phyloP scores from a whole-genome alignment of 2,329 filamentous ascomycete species.

The Thyridium curvatum region DNA sequence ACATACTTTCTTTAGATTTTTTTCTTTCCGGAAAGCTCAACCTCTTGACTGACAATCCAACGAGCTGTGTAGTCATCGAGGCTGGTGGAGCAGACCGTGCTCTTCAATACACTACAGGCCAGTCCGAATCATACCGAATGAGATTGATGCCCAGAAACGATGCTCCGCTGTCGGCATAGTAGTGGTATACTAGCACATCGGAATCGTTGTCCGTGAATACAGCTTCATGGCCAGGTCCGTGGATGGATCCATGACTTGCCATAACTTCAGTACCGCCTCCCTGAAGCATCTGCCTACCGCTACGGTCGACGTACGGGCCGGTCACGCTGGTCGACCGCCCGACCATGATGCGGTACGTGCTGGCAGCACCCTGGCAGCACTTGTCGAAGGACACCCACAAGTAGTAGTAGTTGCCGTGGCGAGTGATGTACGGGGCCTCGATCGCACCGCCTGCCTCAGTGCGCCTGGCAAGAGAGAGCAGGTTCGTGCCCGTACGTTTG shows the following conservation, averaged over 20 bases:
- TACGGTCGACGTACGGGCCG: slow-evolving; percentile 50
- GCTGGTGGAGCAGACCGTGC: too few relatives aligned
- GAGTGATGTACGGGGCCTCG: slow-evolving; percentile 52
- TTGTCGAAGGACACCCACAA: slow-evolving; percentile 56
- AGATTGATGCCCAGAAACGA: too few relatives aligned
- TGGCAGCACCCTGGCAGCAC: slow-evolving; percentile 2
- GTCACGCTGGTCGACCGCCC: slow-evolving; percentile 49
- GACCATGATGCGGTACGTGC: slow-evolving; percentile 60
- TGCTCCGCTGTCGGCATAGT: slow-evolving; percentile 30
- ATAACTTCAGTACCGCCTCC: slow-evolving; percentile 55
- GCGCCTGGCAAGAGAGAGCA: slow-evolving; percentile 42
- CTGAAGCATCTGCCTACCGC: slow-evolving; percentile 43
- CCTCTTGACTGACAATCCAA: too few relatives aligned
- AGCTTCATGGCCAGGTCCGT: slow-evolving; percentile 58
- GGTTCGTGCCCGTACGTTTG: too few relatives aligned
- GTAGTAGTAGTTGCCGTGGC: slow-evolving; percentile 53
- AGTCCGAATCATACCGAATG: too few relatives aligned
- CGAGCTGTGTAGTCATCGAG: too few relatives aligned
- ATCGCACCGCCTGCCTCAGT: slow-evolving; percentile 33
- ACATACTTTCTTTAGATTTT: too few relatives aligned
- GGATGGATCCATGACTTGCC: slow-evolving; percentile 49
- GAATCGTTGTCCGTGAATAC: slow-evolving; percentile 41
- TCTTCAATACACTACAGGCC: too few relatives aligned
- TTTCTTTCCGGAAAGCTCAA: too few relatives aligned
- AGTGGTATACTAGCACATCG: slow-evolving; percentile 56